Conservation (phyloP, 805 yeast species). For the Ogataea nonfermentans region DNA sequence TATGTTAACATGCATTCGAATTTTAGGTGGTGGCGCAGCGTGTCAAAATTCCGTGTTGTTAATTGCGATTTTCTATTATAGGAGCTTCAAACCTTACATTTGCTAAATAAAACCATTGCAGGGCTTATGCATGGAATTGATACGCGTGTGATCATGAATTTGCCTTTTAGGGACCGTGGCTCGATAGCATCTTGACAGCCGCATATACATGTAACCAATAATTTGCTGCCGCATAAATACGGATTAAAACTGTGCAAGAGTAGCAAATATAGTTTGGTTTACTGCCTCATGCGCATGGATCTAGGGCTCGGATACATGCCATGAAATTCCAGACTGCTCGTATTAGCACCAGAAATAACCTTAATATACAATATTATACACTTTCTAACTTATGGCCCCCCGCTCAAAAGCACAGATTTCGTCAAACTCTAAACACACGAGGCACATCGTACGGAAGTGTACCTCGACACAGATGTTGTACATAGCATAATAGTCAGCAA, state of each 20-base stretch:
- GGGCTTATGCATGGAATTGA: background rate
- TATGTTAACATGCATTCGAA: too few relatives aligned
- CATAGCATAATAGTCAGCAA: slow-evolving; percentile 16
- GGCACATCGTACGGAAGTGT: slow-evolving; percentile 11
- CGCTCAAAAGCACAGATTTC: slow-evolving; percentile 15
- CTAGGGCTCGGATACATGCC: too few relatives aligned
- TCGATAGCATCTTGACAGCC: too few relatives aligned
- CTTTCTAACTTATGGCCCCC: background rate
- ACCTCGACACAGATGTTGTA: slow-evolving; percentile 19
- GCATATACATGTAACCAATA: too few relatives aligned
- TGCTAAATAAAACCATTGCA: slow-evolving; percentile 2
- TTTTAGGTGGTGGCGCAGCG: background rate
- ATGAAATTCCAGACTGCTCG: too few relatives aligned
- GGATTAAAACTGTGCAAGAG: too few relatives aligned
- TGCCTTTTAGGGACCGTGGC: background rate
- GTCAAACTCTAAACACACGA: slow-evolving; percentile 12
- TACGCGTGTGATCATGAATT: background rate
- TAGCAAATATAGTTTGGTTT: too few relatives aligned
- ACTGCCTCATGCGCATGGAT: background rate
- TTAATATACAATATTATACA: too few relatives aligned
- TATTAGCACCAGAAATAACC: too few relatives aligned
- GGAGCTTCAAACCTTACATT: background rate
- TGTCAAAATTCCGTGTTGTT: background rate
- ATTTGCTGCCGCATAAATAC: too few relatives aligned
- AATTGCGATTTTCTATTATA: slow-evolving; percentile 1